Conservation (phyloP, 2,329 filamentous ascomycete genomes). For the Plectosphaerella cucumerina region DNA sequence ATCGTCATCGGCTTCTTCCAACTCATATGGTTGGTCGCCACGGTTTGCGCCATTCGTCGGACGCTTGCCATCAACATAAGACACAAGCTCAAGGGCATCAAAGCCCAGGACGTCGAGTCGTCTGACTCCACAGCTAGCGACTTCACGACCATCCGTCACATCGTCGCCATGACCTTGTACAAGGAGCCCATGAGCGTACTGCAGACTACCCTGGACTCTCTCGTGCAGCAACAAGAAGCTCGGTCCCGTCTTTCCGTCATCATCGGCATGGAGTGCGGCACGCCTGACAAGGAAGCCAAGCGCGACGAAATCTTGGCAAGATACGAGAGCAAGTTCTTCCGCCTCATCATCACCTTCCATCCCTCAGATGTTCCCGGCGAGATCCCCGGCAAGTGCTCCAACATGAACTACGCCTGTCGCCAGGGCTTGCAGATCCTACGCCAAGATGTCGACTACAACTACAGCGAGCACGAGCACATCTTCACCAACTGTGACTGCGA, state of each 20-base stretch:
- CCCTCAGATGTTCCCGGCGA: conserved; percentile 2
- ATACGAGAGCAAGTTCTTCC: conserved; percentile 4
- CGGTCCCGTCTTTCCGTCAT: conserved; percentile 4
- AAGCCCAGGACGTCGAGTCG: not conserved
- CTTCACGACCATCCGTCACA: conserved; percentile 4
- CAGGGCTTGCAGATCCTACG: conserved; percentile 4
- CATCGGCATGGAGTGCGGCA: conserved; percentile 4
- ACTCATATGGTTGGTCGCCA: conserved; percentile 4
- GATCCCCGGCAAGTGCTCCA: conserved; percentile 5
- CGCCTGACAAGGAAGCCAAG: conserved; percentile 4
- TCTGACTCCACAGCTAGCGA: conserved; percentile 1
- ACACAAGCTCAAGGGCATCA: conserved; percentile 3
- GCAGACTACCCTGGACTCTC: conserved; percentile 4
- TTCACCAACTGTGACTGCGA: conserved; percentile 19
- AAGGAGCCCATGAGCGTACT: conserved; percentile 6
- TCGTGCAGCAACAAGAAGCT: conserved; percentile 2
- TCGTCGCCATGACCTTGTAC: conserved; percentile 7
- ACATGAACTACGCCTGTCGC: conserved; percentile 7
- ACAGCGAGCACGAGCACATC: conserved; percentile 15
- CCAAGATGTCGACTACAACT: conserved; percentile 13
- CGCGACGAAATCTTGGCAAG: conserved; percentile 3
- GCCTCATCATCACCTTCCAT: conserved; percentile 6
- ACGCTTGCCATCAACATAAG: conserved; percentile 4
- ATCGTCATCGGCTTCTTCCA: conserved; percentile 5
- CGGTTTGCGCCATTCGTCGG: conserved; percentile 4